A percentile compares a stretch with the other conserved stretches of the same genome.
phyloP scores from a whole-genome alignment of 495 filamentous ascomycete genomes.

The Pyrenopolyporus hunteri region DNA sequence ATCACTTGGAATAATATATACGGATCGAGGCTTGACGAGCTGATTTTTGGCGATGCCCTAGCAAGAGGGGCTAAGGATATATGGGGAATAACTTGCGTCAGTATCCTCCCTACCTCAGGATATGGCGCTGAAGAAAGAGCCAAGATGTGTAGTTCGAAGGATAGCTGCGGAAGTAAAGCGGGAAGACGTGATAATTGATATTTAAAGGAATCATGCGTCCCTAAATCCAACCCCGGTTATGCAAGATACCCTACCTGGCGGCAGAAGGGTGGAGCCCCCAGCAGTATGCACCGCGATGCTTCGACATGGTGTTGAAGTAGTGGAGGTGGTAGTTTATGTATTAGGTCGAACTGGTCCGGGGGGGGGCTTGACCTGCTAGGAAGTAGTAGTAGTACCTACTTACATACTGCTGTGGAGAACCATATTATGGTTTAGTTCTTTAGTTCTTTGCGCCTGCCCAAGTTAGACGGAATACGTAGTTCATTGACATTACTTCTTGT shows the following conservation, averaged over 20 bases:
- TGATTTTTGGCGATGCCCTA: neutral
- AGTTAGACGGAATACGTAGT: conserved; percentile 6
- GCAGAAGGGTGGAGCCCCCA: conserved; percentile 38
- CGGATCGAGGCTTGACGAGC: neutral
- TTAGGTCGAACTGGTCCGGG: neutral
- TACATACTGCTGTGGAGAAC: conserved; percentile 23
- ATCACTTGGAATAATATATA: neutral
- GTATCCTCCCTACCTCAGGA: neutral
- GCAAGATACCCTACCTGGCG: conserved; percentile 24
- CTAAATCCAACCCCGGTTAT: conserved; percentile 6
- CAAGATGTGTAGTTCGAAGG: neutral
- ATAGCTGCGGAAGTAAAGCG: neutral
- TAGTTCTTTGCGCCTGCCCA: conserved; percentile 16
- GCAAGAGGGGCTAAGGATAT: conserved; percentile 8
- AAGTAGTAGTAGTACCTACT: no score
- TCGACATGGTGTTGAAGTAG: conserved; percentile 26
- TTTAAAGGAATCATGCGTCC: conserved; percentile 5
- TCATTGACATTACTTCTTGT: conserved; percentile 7
- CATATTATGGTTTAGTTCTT: conserved; percentile 17
- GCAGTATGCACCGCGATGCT: conserved; percentile 11
- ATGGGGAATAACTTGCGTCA: no score
- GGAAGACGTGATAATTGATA: conserved; percentile 8
- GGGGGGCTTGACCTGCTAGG: conserved; percentile 15
- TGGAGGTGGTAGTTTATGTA: no score
- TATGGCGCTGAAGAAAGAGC: neutral